Conservation (phyloP, 1,284 basidiomycete species). For the Sanghuangporus weigelae region DNA sequence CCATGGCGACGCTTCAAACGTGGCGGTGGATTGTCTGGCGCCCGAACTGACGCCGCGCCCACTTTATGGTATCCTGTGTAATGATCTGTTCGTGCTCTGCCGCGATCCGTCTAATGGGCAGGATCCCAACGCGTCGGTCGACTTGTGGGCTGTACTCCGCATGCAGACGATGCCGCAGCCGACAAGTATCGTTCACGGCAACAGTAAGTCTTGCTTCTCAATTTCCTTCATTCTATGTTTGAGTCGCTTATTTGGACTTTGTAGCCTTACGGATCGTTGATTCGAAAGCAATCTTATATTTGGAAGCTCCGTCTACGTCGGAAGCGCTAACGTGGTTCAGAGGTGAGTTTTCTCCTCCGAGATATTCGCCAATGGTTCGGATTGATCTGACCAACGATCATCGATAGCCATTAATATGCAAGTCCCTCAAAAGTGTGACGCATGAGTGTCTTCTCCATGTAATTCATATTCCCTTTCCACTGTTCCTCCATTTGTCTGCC, state of each 20-base stretch:
- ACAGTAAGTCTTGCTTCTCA: conserved; percentile 47
- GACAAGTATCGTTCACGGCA: conserved; percentile 85
- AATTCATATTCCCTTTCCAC: conserved; percentile 4
- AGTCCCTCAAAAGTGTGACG: conserved; percentile 35
- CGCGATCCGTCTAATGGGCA: conserved; percentile 73
- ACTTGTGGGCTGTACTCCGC: conserved; percentile 88
- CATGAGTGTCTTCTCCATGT: conserved; percentile 4
- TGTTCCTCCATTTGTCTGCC: conserved; percentile 1
- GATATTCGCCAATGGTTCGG: background rate
- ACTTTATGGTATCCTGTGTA: conserved; percentile 80
- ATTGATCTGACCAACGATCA: conserved; percentile 9
- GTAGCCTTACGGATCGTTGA: conserved; percentile 77
- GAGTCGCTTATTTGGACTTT: conserved; percentile 12
- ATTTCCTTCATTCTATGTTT: conserved; percentile 8
- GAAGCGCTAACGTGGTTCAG: conserved; percentile 88
- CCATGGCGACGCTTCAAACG: conserved; percentile 69
- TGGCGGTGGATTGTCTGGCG: conserved; percentile 86
- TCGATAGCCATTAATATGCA: conserved; percentile 56
- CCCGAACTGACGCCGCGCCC: conserved; percentile 75
- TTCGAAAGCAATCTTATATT: conserved; percentile 90
- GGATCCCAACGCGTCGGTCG: conserved; percentile 69
- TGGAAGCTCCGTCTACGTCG: conserved; percentile 77
- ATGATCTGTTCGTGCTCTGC: conserved; percentile 88
- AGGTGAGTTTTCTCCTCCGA: conserved; percentile 43
- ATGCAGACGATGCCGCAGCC: conserved; percentile 88